phyloP scores from a whole-genome alignment of 2,329 filamentous ascomycete species.

The Penicillium sp. region DNA sequence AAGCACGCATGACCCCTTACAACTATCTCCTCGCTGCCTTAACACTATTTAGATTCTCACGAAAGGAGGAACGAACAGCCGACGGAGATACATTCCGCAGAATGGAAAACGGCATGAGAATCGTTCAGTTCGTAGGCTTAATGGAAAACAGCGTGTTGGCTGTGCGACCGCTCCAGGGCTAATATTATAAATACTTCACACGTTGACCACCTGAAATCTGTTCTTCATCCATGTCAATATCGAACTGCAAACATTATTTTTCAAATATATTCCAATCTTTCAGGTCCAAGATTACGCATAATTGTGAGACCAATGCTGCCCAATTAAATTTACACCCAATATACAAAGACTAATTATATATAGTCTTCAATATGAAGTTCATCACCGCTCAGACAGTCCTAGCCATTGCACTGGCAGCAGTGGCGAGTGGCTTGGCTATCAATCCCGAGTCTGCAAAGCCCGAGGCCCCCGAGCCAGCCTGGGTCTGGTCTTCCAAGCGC shows the following conservation, averaged over 20 bases:
- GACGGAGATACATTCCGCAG: no score
- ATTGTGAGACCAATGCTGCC: not conserved
- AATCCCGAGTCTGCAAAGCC: not conserved
- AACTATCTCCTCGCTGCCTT: no score
- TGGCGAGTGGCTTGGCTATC: not conserved
- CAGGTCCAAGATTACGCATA: not conserved
- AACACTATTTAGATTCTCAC: no score
- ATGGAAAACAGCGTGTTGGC: no score
- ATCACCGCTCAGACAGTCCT: not conserved
- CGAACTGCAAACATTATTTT: not conserved
- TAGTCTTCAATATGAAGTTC: not conserved
- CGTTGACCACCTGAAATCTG: not conserved
- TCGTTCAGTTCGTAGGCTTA: no score
- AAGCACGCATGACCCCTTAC: no score
- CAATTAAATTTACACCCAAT: not conserved
- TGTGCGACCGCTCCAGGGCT: no score
- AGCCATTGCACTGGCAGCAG: not conserved
- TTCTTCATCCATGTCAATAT: not conserved
- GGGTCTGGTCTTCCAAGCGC: not conserved
- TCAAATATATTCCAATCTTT: not conserved
- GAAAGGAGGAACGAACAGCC: no score
- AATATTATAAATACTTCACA: not conserved
- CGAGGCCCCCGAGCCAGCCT: not conserved
- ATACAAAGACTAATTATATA: not conserved
- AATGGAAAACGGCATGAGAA: no score